phyloP scores from a whole-genome alignment of 2,329 filamentous ascomycete species.

The Apiospora marii region DNA sequence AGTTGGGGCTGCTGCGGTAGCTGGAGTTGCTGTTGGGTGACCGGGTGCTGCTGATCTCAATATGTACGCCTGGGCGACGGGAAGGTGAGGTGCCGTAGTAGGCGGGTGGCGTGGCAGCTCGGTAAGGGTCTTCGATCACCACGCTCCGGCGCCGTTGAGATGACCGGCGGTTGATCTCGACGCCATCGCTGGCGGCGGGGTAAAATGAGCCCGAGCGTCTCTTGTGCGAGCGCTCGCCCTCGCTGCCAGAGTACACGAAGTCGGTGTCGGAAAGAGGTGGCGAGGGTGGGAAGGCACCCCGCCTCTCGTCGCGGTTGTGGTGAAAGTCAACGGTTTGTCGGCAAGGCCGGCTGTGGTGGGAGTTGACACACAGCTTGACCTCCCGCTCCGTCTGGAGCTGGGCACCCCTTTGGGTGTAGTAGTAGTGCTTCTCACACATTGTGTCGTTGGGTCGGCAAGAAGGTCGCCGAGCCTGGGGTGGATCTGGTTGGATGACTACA shows the following conservation, averaged over 20 bases:
- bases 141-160: conserved; percentile 23
- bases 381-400: conserved; percentile 9
- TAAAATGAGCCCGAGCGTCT: conserved; percentile 24
- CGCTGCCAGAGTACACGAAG: conserved; percentile 26
- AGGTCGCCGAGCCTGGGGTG: conserved; percentile 23
- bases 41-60: background rate
- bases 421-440: conserved; percentile 30
- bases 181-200: conserved; percentile 11
- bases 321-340: conserved; percentile 22
- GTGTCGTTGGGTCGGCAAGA: conserved; percentile 27
- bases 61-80: background rate
- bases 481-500: conserved; percentile 24
- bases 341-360: conserved; percentile 17
- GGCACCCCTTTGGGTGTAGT: conserved; percentile 13
- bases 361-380: conserved; percentile 14
- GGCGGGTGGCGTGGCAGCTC: background rate
- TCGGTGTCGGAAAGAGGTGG: conserved; percentile 25
- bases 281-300: conserved; percentile 25
- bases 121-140: background rate
- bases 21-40: background rate
- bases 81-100: conserved; percentile 2
- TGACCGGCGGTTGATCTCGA: conserved; percentile 19
- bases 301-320: conserved; percentile 23
- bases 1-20: background rate
- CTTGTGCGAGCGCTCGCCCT: conserved; percentile 26